phyloP scores from a whole-genome alignment of 2,329 filamentous ascomycete genomes.

The Ophiostoma tasmaniense region DNA sequence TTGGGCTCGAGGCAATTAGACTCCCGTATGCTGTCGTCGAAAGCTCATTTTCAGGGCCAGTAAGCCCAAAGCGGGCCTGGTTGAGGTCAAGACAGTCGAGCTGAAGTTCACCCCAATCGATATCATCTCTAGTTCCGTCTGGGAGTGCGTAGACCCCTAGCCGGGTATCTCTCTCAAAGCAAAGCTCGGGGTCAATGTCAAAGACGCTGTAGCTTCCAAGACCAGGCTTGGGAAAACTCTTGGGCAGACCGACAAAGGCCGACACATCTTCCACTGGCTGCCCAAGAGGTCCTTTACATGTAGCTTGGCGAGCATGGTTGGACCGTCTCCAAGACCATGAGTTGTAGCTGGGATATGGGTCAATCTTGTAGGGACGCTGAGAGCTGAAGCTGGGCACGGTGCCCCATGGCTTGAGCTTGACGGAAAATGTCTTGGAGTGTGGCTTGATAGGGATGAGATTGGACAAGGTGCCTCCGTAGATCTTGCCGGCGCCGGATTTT shows the following conservation, averaged over 20 bases:
- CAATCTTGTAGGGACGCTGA: slow-evolving; percentile 49
- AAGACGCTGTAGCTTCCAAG: slow-evolving; percentile 56
- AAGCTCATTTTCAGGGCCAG: slow-evolving; percentile 36
- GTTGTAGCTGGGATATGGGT: slow-evolving; percentile 66
- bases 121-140: slow-evolving; percentile 50
- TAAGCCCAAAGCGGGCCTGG: slow-evolving; percentile 49
- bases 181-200: slow-evolving; percentile 53
- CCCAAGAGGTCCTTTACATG: slow-evolving; percentile 58
- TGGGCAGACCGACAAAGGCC: slow-evolving; percentile 54
- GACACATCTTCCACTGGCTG: slow-evolving; percentile 52
- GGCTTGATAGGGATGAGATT: slow-evolving; percentile 35
- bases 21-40: slow-evolving; percentile 25
- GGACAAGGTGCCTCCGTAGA: slow-evolving; percentile 50
- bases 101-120: slow-evolving; percentile 66
- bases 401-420: slow-evolving; percentile 24
- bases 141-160: slow-evolving; percentile 57
- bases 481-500: slow-evolving; percentile 36
- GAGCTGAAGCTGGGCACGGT: slow-evolving; percentile 31
- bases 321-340: slow-evolving; percentile 48
- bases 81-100: slow-evolving; percentile 58
- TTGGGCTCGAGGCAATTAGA: not conserved
- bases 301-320: slow-evolving; percentile 46
- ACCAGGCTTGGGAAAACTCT: slow-evolving; percentile 49
- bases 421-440: slow-evolving; percentile 24
- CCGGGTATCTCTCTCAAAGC: slow-evolving; percentile 60